phyloP scores from a whole-genome alignment of 805 yeast species.

The Yarrowia sp. region DNA sequence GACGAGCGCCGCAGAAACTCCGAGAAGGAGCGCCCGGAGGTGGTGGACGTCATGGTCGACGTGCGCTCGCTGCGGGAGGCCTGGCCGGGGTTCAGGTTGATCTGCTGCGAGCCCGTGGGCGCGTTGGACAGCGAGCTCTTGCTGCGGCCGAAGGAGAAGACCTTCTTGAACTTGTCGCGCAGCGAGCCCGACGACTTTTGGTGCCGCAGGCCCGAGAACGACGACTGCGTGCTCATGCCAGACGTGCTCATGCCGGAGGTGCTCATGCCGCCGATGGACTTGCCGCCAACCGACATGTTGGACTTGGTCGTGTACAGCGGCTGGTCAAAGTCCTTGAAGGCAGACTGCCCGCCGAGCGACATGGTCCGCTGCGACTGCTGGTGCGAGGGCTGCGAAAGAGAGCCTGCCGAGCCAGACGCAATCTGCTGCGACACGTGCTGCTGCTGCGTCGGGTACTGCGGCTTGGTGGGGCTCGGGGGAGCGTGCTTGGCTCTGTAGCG shows the following conservation, averaged over 20 bases:
- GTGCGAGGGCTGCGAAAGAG: background rate
- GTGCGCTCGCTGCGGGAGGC: background rate
- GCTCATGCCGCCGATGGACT: background rate
- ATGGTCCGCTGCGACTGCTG: conserved; percentile 12
- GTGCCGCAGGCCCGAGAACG: conserved; percentile 1
- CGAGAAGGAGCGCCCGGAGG: conserved; percentile 6
- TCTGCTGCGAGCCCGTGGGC: background rate
- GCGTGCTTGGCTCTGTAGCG: conserved; percentile 14
- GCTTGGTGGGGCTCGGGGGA: background rate
- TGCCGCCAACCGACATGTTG: conserved; percentile 21
- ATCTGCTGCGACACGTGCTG: background rate
- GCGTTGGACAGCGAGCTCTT: background rate
- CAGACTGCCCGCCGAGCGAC: background rate
- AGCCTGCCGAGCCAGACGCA: too few relatives aligned
- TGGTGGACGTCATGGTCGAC: conserved; percentile 15
- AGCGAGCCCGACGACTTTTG: conserved; percentile 12
- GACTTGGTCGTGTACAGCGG: conserved; percentile 5
- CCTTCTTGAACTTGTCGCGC: conserved; percentile 14
- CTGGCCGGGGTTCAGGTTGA: background rate
- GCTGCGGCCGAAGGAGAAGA: background rate
- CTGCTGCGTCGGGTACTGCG: background rate
- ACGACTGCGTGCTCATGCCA: conserved; percentile 10
- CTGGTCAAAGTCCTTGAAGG: conserved; percentile 8
- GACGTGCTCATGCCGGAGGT: background rate
- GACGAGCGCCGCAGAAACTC: conserved; percentile 19